Conservation (phyloP, 441 rosid species). For the Bocquillonia castaneifolia region DNA sequence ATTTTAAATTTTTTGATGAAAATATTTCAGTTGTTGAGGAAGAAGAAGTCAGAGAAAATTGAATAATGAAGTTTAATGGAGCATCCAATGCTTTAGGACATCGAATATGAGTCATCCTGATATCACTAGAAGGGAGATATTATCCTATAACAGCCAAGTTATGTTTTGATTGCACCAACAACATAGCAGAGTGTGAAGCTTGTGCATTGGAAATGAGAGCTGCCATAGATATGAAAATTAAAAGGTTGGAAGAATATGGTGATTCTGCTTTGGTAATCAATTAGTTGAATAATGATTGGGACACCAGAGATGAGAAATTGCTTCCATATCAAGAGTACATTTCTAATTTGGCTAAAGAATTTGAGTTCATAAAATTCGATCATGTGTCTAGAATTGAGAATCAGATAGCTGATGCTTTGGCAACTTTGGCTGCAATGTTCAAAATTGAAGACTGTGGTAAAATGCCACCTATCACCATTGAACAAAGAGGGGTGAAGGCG, state of each 20-base stretch:
- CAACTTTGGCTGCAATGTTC: neutral
- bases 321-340: neutral
- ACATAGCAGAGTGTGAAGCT: neutral
- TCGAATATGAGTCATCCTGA: neutral
- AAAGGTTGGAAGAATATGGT: neutral
- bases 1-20: neutral
- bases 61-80: neutral
- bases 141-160: neutral
- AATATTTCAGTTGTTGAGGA: neutral
- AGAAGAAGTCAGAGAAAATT: neutral
- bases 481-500: neutral
- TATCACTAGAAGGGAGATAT: neutral
- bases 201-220: neutral
- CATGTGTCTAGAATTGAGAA: neutral
- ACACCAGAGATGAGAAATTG: neutral
- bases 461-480: neutral
- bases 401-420: neutral
- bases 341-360: too few species aligned
- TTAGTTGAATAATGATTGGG: neutral
- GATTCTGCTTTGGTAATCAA: neutral
- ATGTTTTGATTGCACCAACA: neutral
- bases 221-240: neutral
- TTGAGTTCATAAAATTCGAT: neutral
- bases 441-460: neutral
- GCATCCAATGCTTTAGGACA: neutral